Evolutionary conservation across 75 land plant genomes (phyloP), one percentile per base, ranked within the genome.

Genomic region (Adiantum capillusveneris): DNA sequence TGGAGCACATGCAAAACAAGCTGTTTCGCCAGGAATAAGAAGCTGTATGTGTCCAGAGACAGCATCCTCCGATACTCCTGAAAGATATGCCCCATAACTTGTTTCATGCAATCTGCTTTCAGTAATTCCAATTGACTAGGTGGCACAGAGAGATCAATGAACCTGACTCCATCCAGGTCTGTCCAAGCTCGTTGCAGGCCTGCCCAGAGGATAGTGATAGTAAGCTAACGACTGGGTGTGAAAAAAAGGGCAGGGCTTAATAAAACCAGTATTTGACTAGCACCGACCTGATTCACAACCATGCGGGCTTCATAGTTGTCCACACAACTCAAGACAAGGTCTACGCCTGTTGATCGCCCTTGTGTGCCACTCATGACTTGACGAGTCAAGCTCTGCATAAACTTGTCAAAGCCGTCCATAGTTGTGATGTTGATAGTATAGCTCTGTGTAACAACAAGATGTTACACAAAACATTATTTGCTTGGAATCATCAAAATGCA

Each of bases 101-200:
- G 9, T 34, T 34, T n/a, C n/a, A 34, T 34, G 7, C 3, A 34
- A 9, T 34, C 37, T 34, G 37, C 37, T 34, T 34, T 34, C 37
- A 34, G 3, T 34, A 34, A 34, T 34, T 5, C 37, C 37, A 3
- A 34, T 9, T 34, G 3, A 3, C 37, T 34, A 5, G 3, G 9
- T 34, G 37, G 37, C 3, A 9, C 37, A 34, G 9, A 34, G 9
- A 3, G 9, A 34, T 34, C 37, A 5, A 3, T 34, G 9, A 9
- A 91, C 97, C 97, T 70, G 98, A 93, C 60, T 93, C 98, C 90
- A 93, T 93, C 98, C 98, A 93, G 51, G 85, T 85, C 60, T 89
- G 90, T 25, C 79, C 80, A 44, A 93, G 78, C 71, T 93, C 98
- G 50, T 93, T 93, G 79, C 98, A 93, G 59, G 96, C 98, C 98